These are phyloP conservation scores for Fusarium veterinarium DNA, from an alignment of 2,329 filamentous ascomycete genomes.

Conservation along the genomic window DNA sequence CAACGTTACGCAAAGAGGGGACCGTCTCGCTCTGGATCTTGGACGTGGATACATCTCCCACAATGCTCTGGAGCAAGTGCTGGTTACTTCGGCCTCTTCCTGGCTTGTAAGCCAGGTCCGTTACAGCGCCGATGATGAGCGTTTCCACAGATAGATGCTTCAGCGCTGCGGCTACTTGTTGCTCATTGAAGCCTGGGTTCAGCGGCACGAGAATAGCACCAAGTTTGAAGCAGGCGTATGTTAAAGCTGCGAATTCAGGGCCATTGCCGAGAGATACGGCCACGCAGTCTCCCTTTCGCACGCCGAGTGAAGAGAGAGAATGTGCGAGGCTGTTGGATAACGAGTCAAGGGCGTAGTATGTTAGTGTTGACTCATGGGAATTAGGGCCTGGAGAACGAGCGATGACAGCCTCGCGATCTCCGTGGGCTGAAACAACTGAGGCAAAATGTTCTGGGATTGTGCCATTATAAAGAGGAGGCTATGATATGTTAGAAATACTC, in stretches of 20 bases:
- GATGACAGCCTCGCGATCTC: constrained; percentile 71
- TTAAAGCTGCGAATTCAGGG: constrained; percentile 83
- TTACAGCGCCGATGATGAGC: constrained; percentile 87
- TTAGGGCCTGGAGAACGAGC: constrained; percentile 56
- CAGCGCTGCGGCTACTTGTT: constrained; percentile 82
- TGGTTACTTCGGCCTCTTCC: constrained; percentile 66
- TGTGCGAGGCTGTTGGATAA: constrained; percentile 80
- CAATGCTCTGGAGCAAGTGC: constrained; percentile 57
- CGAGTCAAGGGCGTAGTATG: constrained; percentile 79
- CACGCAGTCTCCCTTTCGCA: constrained; percentile 85
- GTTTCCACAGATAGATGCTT: constrained; percentile 78
- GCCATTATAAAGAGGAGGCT: constrained; percentile 74
- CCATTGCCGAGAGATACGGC: constrained; percentile 89
- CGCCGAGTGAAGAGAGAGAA: constrained; percentile 75
- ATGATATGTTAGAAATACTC: constrained; percentile 8
- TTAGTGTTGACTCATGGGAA: constrained; percentile 73
- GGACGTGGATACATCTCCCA: constrained; percentile 54
- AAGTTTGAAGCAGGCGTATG: constrained; percentile 92
- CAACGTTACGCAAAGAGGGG: constrained; percentile 75
- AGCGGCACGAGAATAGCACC: constrained; percentile 94
- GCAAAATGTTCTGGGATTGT: constrained; percentile 81
- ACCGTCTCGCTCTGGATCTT: constrained; percentile 60
- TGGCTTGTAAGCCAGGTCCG: constrained; percentile 78
- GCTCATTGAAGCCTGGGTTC: constrained; percentile 87
- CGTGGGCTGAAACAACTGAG: constrained; percentile 70